Evolutionary conservation across 2,329 filamentous ascomycete genomes (phyloP), one percentile per base, ranked within the genome.

Genomic region (Cryphonectria radicalis): DNA sequence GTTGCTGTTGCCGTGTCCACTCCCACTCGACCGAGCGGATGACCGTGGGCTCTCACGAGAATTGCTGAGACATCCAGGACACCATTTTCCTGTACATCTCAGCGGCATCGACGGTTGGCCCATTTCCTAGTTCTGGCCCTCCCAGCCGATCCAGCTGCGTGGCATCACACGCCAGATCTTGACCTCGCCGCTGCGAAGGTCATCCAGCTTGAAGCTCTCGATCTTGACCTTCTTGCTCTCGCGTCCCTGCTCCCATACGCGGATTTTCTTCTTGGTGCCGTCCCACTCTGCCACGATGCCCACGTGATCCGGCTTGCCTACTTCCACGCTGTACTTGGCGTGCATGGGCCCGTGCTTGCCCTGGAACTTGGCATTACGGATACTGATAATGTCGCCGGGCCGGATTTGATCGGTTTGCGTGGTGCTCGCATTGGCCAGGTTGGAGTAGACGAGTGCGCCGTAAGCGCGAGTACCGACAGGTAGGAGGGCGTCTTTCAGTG

Each of bases 91-190:
- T 13, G 62, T 70, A 25, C 60, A 57, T 13, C 59, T 59, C 66
- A 70, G 72, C 63, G 60, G 60, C 68, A 72, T 66, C 5, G 67
- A 66, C 63, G 11, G 55, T 11, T 53, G 66, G 50, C 72, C 72
- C 14, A 67, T 43, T 70, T 55, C 81, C 84, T 88, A 89, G 76
- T 87, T 85, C 81, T 85, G 82, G 75, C 84, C 85, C 77, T 91
- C 91, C 96, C 95, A 98, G 35, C 95, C 94, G 67, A 98, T 91
- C 94, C 95, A 99, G 79, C 88, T 91, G 77, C 93, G 88, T 55
- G 93, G 93, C 89, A 98, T 97, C 63, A 98, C 92, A 70, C 96
- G 89, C 96, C 96, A 99, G 73, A 99, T 94, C 84, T 96, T 95
- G 76, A 98, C 95, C 83, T 99, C 96, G 25, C 96, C 96, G 81